Evolutionary conservation across 352 stramenopile genomes (phyloP).

Genomic region (Phytophthora pini): DNA sequence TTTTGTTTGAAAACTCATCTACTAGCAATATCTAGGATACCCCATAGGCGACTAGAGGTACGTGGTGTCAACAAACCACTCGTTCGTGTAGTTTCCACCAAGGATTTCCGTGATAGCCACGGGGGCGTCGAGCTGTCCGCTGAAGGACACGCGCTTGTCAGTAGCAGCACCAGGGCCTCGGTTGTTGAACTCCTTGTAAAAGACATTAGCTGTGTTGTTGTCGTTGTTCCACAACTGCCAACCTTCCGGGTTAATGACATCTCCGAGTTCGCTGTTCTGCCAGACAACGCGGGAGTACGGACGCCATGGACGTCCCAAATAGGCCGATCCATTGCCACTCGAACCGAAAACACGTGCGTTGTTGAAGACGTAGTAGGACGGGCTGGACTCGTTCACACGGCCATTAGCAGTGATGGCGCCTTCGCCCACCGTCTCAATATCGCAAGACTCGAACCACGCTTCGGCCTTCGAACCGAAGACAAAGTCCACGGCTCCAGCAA

Average conservation of each 20-base stretch:
- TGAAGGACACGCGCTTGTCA: constrained; percentile 16
- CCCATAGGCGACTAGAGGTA: constrained; percentile 2
- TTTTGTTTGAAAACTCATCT: neutral
- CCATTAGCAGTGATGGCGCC: constrained; percentile 22
- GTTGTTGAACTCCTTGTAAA: constrained; percentile 26
- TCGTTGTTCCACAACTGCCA: constrained; percentile 18
- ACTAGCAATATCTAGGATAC: neutral
- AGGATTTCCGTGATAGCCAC: constrained; percentile 18
- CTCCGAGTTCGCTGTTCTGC: constrained; percentile 14
- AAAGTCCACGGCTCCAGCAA: constrained; percentile 20
- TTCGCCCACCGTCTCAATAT: constrained; percentile 15
- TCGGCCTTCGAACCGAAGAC: constrained; percentile 12
- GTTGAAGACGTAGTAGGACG: constrained; percentile 24
- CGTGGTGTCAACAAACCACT: constrained; percentile 14
- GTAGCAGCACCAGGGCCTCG: constrained; percentile 9
- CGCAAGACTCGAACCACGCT: constrained; percentile 15
- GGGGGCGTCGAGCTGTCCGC: constrained; percentile 2
- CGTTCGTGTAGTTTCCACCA: constrained; percentile 3
- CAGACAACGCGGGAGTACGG: constrained; percentile 12
- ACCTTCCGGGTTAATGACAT: constrained; percentile 13
- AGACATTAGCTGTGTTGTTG: constrained; percentile 9
- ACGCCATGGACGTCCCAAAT: constrained; percentile 17
- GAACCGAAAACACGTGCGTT: constrained; percentile 15
- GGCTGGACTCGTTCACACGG: neutral
- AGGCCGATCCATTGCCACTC: neutral